Base-by-base conservation (phyloP, 306 rosid species). In the Sicyos edulis region DNA sequence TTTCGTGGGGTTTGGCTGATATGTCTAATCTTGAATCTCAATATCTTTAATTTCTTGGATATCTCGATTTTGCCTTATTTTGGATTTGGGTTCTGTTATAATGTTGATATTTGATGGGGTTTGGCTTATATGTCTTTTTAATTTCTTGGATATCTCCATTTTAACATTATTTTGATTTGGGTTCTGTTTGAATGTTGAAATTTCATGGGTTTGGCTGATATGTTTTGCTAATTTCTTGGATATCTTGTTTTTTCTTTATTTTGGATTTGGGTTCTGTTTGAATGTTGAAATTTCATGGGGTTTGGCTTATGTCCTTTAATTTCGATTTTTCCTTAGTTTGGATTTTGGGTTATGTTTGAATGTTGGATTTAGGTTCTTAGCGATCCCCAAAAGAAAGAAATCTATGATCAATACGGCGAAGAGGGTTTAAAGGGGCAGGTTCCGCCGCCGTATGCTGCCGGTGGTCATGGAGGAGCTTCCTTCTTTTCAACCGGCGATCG, bases 401-500 rank as follows among this genome's bases (percentile, higher is more conserved):
- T 88, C 20, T 86, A 88, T 78, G 95, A 86, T 75, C 95, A 88
- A 65, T 86, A 84, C 70, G 95, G 95, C 15, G 95, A 88, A 65
- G 91, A 86, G 71, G 95, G 91, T 50, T 34, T 88, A 8, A 86
- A 86, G 76, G 95, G 95, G 69, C 89, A 83, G 70, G 84, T 81
- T 61, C 95, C 95, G 15, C 89, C 89, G 34, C 87, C 95, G n/a
- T 82, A 81, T 56, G 81, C 95, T 7, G 87, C 82, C 26, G 85
- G 79, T 50, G 70, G 74, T 5, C 70, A 71, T 12, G 83, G 86
- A 13, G 83, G 88, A 74, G 71, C 89, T 58, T 55, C 84, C 32
- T 86, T 10, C 80, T 86, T 74, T 79, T 76, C 95, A 1, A 78
- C 87, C 0, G 91, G 91, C 56, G 87, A 88, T 72, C 79, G 86